Base-by-base conservation (phyloP, 1,284 basidiomycete species). In the Ustilago tritici region DNA sequence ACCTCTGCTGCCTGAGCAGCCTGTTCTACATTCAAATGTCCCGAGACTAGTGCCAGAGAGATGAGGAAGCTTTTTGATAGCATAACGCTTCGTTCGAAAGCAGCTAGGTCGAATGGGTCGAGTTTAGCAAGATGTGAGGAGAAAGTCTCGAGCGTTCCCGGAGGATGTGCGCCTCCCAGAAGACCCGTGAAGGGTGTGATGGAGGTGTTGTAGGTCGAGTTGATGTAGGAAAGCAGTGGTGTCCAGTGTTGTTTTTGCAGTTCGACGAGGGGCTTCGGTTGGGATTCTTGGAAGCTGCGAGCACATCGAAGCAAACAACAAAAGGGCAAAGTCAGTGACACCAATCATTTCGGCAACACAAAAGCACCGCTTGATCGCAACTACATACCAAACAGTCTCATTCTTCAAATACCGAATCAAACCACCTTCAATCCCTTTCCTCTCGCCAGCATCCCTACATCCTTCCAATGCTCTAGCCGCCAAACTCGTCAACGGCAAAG, bases 11-110 rank as follows among this genome's bases (percentile, higher is more conserved):
- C 94, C 60, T 91, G 87, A 1, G 94, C 91, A 2, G 97, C 96
- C 84, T 95, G 89, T 78, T 99, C 93, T 0, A 92, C 93, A 3
- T 90, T 56, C 11, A 80, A 50, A 61, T 89, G 90, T 40, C 91
- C 91, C 80, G 91, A 91, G 32, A 96, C 90, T 15, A 99, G 89
- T 2, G 93, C 95, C 23, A 99, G 88, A 0, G 90, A 93, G 73
- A 98, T 93, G 56, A 98, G 88, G 86, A 98, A 93, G 1, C 93
- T 95, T 87, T 99, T 99, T 35, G 94, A 92, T 6, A 92, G 90
- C 85, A 96, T 93, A 6, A 94, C 94, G 9, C 92, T 92, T 38
- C 96, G 91, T 86, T 99, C 97, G 88, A 99, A 92, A 0, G 94
- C 96, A 11, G 81, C 79, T 6, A 77, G 75, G 19, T 83, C 79